Evolutionary conservation across 1,139 yeast species (phyloP), one percentile per base, ranked within the genome.

Genomic region (Pichia sp.): DNA sequence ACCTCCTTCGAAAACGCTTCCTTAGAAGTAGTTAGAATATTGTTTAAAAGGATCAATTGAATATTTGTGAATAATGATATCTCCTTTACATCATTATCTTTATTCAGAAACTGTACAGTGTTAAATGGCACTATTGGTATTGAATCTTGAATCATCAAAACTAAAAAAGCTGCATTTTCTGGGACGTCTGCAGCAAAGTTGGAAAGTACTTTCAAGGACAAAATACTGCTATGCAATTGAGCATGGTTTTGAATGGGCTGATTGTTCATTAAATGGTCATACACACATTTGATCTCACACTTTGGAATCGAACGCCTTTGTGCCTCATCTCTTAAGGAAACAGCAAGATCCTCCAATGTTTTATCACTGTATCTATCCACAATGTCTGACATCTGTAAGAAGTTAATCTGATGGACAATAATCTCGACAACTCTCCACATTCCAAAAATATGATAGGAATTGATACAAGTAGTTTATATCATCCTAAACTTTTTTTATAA

Each of bases 151-250:
- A 51, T 31, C 38, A 51, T 8, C 7, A 26, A 23, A 36, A 42
- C 49, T 1, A 54, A 49, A 47, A 43, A 56, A 29, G 29, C 7
- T 3, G 55, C 38, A 50, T 59, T 59, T 11, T 51, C 59, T 1
- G 45, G 42, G 2, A 57, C 55, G 34, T 65, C 67, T 0, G 68
- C 64, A 26, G 63, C 65, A 50, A 57, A 62, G 47, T 65, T 65
- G 4, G 62, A 61, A 36, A 64, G 45, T 3, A 59, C 54, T 50
- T 56, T 57, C 8, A 47, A 31, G 5, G 50, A 43, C 16, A 47
- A 16, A 5, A 48, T 48, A 15, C 51, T 15, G 6, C 31, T 41
- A 13, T 40, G 32, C 8, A 38, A 48, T 31, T 41, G 41, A 5
- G 19, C 23, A 7, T 30, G 6, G 13, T 6, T 29, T 11, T 31